Evolutionary conservation across 1,284 basidiomycete species (phyloP), one percentile per base, ranked within the genome.

Genomic region (Apiotrichum porosum): DNA sequence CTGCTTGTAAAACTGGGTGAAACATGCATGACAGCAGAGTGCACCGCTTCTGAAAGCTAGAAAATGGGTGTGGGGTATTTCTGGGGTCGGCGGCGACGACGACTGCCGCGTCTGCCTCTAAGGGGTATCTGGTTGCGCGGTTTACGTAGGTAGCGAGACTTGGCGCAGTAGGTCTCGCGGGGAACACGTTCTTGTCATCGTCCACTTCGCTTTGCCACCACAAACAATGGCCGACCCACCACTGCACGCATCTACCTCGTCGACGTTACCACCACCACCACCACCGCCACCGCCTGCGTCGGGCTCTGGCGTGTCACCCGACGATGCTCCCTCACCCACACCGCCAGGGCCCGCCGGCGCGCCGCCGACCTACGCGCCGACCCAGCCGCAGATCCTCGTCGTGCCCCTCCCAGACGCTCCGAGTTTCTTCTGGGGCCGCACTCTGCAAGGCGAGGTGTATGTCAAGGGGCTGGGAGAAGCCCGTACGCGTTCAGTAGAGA

Each of bases 331-430:
- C 44, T 23, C 50, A 26, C 35, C 42, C n/a, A 26, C 46, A 8
- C 37, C 39, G 21, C 39, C 40, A 8, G 45, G 47, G 15, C 42
- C 39, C 9, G 34, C 23, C 21, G 37, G 23, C 15, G 60, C 62
- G 9, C 67, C 67, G 10, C 68, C 68, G 3, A 58, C 54, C 12
- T 71, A 71, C 43, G 57, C 50, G 9, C 49, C 63, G 4, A 57
- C 60, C n/a, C 65, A 68, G 35, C 69, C 69, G 6, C 69, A 71
- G 52, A 68, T 71, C 41, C 59, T 71, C 18, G 55, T 70, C 30
- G 55, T 63, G 1, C 68, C 68, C 22, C 52, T 71, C 30, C 68
- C 68, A 9, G 69, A 71, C 37, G 54, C 66, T 4, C 52, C 66
- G 30, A 65, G 62, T 47, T 71, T 69, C 60, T 69, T 69, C 56